Evolutionary conservation across 495 filamentous ascomycete species (phyloP).

Genomic region (Neurospora tetrasperma): DNA sequence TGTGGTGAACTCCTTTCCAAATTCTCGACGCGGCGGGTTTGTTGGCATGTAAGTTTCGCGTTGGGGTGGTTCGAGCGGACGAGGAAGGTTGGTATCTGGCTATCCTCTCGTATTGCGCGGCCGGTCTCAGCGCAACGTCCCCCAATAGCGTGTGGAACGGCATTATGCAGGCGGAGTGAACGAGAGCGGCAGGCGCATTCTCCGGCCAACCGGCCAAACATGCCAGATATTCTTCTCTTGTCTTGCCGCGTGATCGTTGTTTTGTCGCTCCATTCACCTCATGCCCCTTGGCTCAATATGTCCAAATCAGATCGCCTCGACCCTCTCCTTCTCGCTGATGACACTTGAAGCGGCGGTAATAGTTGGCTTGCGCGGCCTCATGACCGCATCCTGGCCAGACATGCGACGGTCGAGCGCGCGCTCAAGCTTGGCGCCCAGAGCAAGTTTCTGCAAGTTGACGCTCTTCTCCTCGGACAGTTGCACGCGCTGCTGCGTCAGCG

Average conservation of each 20-base stretch:
- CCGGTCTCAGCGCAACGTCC: not conserved
- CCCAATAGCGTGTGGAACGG: not conserved
- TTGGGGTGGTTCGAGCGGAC: not conserved
- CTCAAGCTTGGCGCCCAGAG: conserved; percentile 88
- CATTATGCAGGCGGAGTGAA: not conserved
- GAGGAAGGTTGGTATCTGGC: not conserved
- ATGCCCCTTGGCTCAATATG: not conserved
- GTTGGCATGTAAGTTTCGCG: not conserved
- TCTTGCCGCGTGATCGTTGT: not conserved
- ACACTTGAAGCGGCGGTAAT: conserved; percentile 9
- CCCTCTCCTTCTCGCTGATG: conserved; percentile 29
- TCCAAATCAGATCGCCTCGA: not conserved
- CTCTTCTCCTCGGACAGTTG: conserved; percentile 71
- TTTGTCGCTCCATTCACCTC: not conserved
- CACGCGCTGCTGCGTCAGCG: conserved; percentile 75
- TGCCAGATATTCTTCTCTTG: not conserved
- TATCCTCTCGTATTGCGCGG: not conserved
- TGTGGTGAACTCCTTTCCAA: not conserved
- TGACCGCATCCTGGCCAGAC: conserved; percentile 83
- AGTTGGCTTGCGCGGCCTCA: conserved; percentile 46
- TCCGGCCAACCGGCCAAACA: not conserved
- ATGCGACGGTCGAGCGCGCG: conserved; percentile 83
- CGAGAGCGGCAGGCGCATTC: not conserved
- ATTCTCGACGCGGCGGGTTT: not conserved
- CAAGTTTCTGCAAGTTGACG: conserved; percentile 78